Conservation (phyloP, 148 eudicot species). For the Rhododendron mucronatum region DNA sequence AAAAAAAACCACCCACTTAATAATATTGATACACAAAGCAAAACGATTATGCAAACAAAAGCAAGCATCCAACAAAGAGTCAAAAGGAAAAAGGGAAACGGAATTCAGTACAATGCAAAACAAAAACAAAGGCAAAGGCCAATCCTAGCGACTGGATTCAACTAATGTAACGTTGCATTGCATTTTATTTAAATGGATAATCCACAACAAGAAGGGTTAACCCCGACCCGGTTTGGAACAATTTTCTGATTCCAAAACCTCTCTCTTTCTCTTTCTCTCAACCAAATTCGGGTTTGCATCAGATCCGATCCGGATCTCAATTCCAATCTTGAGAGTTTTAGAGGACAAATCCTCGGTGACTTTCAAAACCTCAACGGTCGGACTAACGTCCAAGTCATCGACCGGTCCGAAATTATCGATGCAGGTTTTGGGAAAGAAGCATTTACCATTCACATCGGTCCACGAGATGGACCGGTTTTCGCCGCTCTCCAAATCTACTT, state of each 20-base stretch:
- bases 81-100: too few relatives aligned
- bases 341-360: not conserved
- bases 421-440: slow-evolving; percentile 46
- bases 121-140: too few relatives aligned
- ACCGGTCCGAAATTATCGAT: slow-evolving; percentile 12
- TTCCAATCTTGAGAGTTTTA: slow-evolving; percentile 12
- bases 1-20: too few relatives aligned
- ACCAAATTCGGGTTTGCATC: not conserved
- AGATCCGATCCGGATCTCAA: slow-evolving; percentile 21
- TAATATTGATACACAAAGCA: too few relatives aligned
- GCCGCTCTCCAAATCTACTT: slow-evolving; percentile 15
- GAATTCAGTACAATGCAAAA: too few relatives aligned
- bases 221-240: not conserved
- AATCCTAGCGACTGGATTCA: too few relatives aligned
- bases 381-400: not conserved
- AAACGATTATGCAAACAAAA: too few relatives aligned
- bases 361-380: not conserved
- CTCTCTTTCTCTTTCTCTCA: slow-evolving; percentile 20
- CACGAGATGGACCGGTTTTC: slow-evolving; percentile 50
- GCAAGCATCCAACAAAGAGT: too few relatives aligned
- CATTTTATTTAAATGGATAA: not conserved
- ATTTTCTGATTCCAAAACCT: not conserved
- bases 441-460: slow-evolving; percentile 39
- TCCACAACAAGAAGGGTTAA: not conserved
- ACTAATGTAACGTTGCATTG: too few relatives aligned